Base-by-base conservation (phyloP, 2,329 filamentous ascomycete species). In the Penicillium sp. region DNA sequence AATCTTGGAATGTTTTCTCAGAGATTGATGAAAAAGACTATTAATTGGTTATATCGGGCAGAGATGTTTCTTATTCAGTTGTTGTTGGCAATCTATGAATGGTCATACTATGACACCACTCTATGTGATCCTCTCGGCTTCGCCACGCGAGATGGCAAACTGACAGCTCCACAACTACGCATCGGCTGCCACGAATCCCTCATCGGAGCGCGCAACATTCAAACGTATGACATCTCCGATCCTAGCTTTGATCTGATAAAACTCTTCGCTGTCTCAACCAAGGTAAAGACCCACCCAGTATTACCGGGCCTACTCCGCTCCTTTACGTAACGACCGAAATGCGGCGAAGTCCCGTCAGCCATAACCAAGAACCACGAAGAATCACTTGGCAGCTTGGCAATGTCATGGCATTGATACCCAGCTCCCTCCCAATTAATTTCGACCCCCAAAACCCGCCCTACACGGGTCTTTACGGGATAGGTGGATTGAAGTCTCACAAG, bases 241-340 rank as follows among this genome's bases (percentile, higher is more conserved):
- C 6, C 7, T 40, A 40, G 7, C 4, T 49, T 49, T 49, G 40
- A 50, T 50, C 48, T 50, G 48, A 50, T 50, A 50, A 50, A 50
- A 43, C 25, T 22, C 25, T 23, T 40, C 22, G 15, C 12, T 50
- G 25, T 50, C 40, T 43, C 37, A 26, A 20, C n/a, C 31, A 33
- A 26, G 25, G 23, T 22, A 35, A 25, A 40, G 46, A 25, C 33
- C 45, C 29, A 25, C 33, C 25, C 43, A 9, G 1, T 20, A 40
- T 47, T 47, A 47, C 44, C n/a, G 20, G 44, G 9, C 5, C 27
- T 23, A 14, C n/a, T 29, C 43, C 25, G n/a, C 46, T 7, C n/a
- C 5, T 25, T 49, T 49, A 49, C 46, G 31, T 49, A 49, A 49
- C 46, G n/a, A 18, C 11, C 25, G 33, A 40, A 49, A 49, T 14